These are phyloP conservation scores for Isatis tinctoria DNA, from an alignment of 345 rosid species.

Conservation along the genomic window DNA sequence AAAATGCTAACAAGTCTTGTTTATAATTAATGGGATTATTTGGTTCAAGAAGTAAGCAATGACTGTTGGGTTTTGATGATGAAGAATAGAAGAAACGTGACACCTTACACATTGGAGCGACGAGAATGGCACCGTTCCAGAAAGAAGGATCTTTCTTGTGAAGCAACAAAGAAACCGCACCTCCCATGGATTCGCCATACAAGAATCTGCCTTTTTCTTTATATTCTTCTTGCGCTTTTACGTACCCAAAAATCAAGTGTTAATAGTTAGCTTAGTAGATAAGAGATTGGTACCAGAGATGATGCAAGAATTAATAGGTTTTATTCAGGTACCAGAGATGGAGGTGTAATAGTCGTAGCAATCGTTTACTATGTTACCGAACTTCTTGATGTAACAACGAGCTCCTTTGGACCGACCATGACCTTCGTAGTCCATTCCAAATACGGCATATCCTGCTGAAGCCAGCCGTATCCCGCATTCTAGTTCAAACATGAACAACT, in stretches of 20 bases:
- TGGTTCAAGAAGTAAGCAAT: too few species aligned
- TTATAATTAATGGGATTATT: too few species aligned
- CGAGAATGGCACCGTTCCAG: constrained; percentile 81
- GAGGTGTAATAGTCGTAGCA: constrained; percentile 74
- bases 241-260: background rate
- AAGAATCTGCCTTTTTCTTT: constrained; percentile 65
- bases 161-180: constrained; percentile 77
- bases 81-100: constrained; percentile 11
- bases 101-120: constrained; percentile 97
- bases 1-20: too few species aligned
- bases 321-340: constrained; percentile 47
- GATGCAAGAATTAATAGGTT: background rate
- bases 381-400: constrained; percentile 93
- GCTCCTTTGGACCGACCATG: constrained; percentile 85
- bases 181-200: constrained; percentile 98
- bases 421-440: constrained; percentile 89
- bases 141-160: constrained; percentile 74
- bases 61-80: too few species aligned
- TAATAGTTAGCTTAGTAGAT: background rate
- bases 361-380: constrained; percentile 59
- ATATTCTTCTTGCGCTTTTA: constrained; percentile 55
- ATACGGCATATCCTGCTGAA: constrained; percentile 62
- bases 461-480: constrained; percentile 84
- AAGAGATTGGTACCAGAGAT: background rate
- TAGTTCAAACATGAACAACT: background rate